Evolutionary conservation across 2,329 filamentous ascomycete genomes (phyloP).

Genomic region (Talaromyces rugulosus): DNA sequence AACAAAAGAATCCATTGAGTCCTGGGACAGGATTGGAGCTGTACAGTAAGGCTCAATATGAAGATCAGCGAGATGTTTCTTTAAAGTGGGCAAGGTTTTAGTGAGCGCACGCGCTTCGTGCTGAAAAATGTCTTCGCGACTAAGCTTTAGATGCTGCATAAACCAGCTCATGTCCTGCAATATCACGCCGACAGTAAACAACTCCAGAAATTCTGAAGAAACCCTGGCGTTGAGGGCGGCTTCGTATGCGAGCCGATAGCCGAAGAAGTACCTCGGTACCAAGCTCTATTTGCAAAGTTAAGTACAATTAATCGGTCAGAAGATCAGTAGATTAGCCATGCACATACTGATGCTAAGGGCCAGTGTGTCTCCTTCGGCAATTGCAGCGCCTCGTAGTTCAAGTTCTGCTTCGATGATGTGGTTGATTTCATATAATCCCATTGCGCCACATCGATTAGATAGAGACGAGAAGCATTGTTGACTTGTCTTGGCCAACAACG

Average conservation of each 20-base stretch:
- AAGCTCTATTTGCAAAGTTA: background rate
- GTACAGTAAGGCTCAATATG: constrained; percentile 1
- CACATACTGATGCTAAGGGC: constrained; percentile 4
- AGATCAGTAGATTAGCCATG: background rate
- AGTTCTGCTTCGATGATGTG: constrained; percentile 10
- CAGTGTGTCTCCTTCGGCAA: constrained; percentile 1
- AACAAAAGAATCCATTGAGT: background rate
- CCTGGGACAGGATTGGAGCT: constrained; percentile 3
- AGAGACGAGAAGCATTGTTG: constrained; percentile 12
- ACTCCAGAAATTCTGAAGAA: background rate
- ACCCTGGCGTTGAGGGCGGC: background rate
- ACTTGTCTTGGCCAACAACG: constrained; percentile 2
- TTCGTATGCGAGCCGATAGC: constrained; percentile 2
- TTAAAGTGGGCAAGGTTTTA: background rate
- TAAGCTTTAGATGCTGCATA: background rate
- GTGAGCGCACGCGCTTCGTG: background rate
- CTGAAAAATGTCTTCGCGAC: background rate
- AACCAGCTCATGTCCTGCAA: constrained; percentile 1
- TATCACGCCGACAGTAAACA: background rate
- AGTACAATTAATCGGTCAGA: background rate
- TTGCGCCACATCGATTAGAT: constrained; percentile 14
- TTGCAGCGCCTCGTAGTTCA: background rate
- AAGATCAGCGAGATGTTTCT: background rate
- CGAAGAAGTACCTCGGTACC: constrained; percentile 3
- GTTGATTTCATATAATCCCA: constrained; percentile 15